phyloP scores from a whole-genome alignment of 1,284 basidiomycete genomes.

The Ceratobasidium sp. region DNA sequence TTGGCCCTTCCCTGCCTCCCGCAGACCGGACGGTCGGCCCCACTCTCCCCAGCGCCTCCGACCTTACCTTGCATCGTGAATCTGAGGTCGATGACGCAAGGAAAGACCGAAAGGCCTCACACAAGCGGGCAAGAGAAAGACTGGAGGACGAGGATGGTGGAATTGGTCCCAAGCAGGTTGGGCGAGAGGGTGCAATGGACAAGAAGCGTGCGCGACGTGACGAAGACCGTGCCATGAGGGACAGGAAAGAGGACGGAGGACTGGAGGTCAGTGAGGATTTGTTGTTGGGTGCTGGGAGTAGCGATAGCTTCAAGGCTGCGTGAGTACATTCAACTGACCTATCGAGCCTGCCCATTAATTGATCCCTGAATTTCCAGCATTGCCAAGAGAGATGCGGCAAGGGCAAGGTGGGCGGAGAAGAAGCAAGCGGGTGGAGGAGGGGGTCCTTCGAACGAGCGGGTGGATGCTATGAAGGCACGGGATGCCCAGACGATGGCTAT shows the following conservation, averaged over 20 bases:
- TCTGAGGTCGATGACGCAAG: constrained; percentile 60
- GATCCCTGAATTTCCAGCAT: constrained; percentile 62
- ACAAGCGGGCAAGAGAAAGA: constrained; percentile 67
- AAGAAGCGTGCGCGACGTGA: constrained; percentile 76
- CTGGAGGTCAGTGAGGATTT: constrained; percentile 72
- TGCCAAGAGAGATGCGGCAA: constrained; percentile 72
- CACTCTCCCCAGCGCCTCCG: constrained; percentile 63
- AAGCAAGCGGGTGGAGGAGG: constrained; percentile 52
- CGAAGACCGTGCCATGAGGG: constrained; percentile 69
- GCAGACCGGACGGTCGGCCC: constrained; percentile 32
- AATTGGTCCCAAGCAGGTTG: constrained; percentile 76
- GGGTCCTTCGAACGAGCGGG: constrained; percentile 63
- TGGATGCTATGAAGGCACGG: constrained; percentile 68
- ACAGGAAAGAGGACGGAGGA: constrained; percentile 74
- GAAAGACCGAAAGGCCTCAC: constrained; percentile 63
- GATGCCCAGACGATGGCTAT: constrained; percentile 85
- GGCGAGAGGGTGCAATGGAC: constrained; percentile 76
- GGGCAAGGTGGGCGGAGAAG: constrained; percentile 66
- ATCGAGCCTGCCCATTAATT: constrained; percentile 28
- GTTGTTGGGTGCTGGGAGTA: constrained; percentile 67
- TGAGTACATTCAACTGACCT: constrained; percentile 55
- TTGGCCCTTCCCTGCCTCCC: constrained; percentile 37
- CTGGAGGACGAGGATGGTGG: constrained; percentile 71
- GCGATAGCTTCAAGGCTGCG: constrained; percentile 76
- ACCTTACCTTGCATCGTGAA: constrained; percentile 73